Evolutionary conservation across 345 rosid species (phyloP), one percentile per base, ranked within the genome.

Genomic region (Alliaria petiolata): DNA sequence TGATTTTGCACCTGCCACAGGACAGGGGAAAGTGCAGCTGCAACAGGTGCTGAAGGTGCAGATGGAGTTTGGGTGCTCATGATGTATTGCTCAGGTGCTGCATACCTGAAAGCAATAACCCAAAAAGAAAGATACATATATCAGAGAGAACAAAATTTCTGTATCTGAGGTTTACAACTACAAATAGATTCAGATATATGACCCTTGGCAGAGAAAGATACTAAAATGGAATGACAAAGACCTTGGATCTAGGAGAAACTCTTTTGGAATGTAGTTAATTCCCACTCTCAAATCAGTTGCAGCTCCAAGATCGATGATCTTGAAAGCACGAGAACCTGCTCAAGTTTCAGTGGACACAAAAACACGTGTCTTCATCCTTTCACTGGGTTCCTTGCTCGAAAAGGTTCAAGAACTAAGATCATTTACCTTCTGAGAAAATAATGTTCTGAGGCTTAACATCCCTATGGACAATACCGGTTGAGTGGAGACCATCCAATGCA

Each of bases 41-140:
- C 99, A 75, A 95, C 96, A 8, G 99, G 97, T 76, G 93, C 97
- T 7, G 96, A 91, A 34, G 97, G 97, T 10, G 97, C 99, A 66
- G 97, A 95, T 60, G 99, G 99, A 70, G 99, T 95, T 80, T 89
- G 99, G 12, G 99, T 95, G 81, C 99, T 95, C 99, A 95, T 95
- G 78, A 95, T 95, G 80, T 95, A 95, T 78, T 91, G 97, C 81
- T 95, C 99, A 45, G 99, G 97, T 49, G 97, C 97, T 49, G 99
- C 64, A 79, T 91, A 95, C 81, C 98, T 93, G 81, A 61, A 45
- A 73, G 44, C 40, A 68, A 42, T 56, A 75, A 61, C 3, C 34
- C 56, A 0, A 13, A 62, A 44, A 15, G 33, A 42, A 61, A 19
- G 13, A 16, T 35, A 33, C 7, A n/a, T 66, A 31, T 7, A 65